phyloP scores from a whole-genome alignment of 1,139 yeast genomes.

The Lodderomyces jiufengensis region DNA sequence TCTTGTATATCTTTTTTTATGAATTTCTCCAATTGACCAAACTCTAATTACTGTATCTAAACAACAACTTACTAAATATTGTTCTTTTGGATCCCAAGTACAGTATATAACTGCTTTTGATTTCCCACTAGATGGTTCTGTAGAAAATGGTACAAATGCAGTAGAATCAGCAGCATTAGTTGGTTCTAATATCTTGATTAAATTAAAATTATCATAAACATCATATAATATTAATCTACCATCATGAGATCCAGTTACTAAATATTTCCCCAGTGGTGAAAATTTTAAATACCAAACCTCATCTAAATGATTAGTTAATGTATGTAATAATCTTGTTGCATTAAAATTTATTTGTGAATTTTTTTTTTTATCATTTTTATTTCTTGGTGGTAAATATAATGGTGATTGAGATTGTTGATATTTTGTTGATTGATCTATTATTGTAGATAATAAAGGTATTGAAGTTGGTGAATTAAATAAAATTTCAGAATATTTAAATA shows the following conservation, averaged over 20 bases:
- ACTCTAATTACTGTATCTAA: constrained; percentile 63
- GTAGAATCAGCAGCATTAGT: constrained; percentile 28
- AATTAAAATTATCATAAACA: constrained; percentile 51
- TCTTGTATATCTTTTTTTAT: constrained; percentile 17
- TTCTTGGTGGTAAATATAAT: constrained; percentile 34
- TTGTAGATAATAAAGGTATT: constrained; percentile 24
- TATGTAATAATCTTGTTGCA: constrained; percentile 22
- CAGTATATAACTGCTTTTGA: constrained; percentile 61
- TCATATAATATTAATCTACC: constrained; percentile 64
- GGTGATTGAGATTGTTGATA: constrained; percentile 29
- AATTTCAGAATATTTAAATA: constrained; percentile 9
- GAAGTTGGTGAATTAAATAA: constrained; percentile 8
- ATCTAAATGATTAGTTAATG: constrained; percentile 53
- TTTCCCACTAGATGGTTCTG: constrained; percentile 20
- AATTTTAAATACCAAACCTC: constrained; percentile 86
- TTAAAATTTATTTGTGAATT: constrained; percentile 8
- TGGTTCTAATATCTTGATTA: constrained; percentile 34
- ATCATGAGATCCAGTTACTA: constrained; percentile 78
- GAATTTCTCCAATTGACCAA: constrained; percentile 53
- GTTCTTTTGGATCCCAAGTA: constrained; percentile 73
- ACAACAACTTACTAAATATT: constrained; percentile 64
- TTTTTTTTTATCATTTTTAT: constrained; percentile 12
- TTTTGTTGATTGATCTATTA: constrained; percentile 28
- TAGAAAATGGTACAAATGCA: constrained; percentile 25
- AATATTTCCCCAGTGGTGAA: constrained; percentile 69